phyloP scores from a whole-genome alignment of 345 rosid species.

The Iberis pinnata region DNA sequence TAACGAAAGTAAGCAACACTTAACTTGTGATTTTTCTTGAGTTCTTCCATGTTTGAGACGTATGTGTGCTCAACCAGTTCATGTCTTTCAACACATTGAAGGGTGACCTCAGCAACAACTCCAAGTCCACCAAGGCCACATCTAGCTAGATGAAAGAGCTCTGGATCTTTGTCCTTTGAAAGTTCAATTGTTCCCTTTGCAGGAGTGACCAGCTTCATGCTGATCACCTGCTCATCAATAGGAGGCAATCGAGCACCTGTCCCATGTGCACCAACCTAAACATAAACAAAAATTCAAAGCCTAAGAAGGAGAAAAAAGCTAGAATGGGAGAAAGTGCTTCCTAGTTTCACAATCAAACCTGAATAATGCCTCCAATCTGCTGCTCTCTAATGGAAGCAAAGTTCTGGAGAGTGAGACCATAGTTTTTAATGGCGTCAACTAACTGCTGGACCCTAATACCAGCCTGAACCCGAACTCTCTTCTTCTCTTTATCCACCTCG shows the following conservation, averaged over 20 bases:
- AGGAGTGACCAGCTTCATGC: constrained; percentile 93
- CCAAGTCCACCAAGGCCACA: constrained; percentile 96
- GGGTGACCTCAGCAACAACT: constrained; percentile 93
- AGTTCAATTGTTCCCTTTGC: constrained; percentile 85
- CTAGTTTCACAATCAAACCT: constrained; percentile 53
- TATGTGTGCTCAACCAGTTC: constrained; percentile 90
- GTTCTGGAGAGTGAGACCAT: constrained; percentile 83
- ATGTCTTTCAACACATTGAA: constrained; percentile 88
- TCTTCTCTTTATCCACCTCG: constrained; percentile 76
- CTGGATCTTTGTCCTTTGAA: constrained; percentile 78
- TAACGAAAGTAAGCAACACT: constrained; percentile 14
- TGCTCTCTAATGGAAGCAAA: constrained; percentile 95
- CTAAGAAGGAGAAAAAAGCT: too few species aligned
- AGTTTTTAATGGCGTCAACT: constrained; percentile 75
- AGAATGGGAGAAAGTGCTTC: too few species aligned
- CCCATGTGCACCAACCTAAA: constrained; percentile 95
- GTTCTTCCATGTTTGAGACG: constrained; percentile 60
- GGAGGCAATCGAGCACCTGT: constrained; percentile 95
- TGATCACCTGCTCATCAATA: constrained; percentile 85
- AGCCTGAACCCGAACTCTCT: constrained; percentile 72
- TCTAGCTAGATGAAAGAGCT: constrained; percentile 83
- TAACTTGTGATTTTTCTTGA: constrained; percentile 90
- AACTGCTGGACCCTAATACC: constrained; percentile 87
- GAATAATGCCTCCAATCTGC: constrained; percentile 97
- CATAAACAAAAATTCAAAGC: not conserved